Percentiles rank a stretch among this genome's conserved stretches.
phyloP scores from a whole-genome alignment of 2,329 filamentous ascomycete genomes.

The Alternaria ventricosa region DNA sequence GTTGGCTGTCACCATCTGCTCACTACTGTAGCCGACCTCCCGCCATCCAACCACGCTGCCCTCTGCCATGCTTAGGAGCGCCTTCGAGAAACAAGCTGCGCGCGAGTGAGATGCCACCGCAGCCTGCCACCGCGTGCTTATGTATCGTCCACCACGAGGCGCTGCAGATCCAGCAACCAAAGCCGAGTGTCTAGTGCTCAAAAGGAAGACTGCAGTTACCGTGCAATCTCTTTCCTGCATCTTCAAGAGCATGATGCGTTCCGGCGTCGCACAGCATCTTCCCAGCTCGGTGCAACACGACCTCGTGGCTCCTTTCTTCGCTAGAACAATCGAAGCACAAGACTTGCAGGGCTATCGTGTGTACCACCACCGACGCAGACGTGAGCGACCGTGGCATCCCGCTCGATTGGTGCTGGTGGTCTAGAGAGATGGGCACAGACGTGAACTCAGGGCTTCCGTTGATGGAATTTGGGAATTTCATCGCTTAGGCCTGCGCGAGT shows the following conservation, averaged over 20 bases:
- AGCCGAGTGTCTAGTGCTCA: constrained; percentile 2
- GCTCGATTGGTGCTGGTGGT: constrained; percentile 2
- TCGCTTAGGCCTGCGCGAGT: constrained; percentile 13
- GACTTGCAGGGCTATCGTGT: constrained; percentile 1
- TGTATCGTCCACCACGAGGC: neutral
- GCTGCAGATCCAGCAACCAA: neutral
- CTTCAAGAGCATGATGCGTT: neutral
- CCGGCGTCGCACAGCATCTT: neutral
- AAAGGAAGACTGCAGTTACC: neutral
- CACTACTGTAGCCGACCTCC: constrained; percentile 28
- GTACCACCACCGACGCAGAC: neutral
- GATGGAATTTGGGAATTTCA: constrained; percentile 39
- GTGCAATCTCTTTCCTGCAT: constrained; percentile 7
- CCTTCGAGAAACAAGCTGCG: constrained; percentile 32
- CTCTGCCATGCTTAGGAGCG: constrained; percentile 6
- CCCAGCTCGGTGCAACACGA: constrained; percentile 1
- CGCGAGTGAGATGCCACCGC: constrained; percentile 26
- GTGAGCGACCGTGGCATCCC: neutral
- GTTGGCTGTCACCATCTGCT: constrained; percentile 40
- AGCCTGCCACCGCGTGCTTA: constrained; percentile 3
- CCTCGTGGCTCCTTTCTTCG: constrained; percentile 26
- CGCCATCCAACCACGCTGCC: constrained; percentile 22
- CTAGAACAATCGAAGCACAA: constrained; percentile 6
- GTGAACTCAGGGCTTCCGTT: constrained; percentile 33
- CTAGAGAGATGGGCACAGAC: constrained; percentile 17